Conservation (phyloP, 495 filamentous ascomycete genomes). For the Xylaria bambusicola region DNA sequence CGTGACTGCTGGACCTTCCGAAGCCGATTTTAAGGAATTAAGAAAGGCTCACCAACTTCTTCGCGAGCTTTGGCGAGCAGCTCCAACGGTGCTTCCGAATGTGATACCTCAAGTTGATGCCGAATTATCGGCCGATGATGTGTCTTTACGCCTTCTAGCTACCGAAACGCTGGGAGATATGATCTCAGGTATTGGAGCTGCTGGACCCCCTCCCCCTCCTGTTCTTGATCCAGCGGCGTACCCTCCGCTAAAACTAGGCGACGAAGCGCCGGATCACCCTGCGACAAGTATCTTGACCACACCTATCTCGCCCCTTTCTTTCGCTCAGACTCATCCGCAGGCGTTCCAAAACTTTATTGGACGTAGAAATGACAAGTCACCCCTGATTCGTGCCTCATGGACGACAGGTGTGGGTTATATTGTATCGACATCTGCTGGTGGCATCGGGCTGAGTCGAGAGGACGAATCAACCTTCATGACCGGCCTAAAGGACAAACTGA, state of each 20-base stretch:
- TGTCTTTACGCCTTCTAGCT: constrained; percentile 79
- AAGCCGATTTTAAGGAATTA: constrained; percentile 83
- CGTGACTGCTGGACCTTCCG: constrained; percentile 60
- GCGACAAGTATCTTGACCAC: constrained; percentile 67
- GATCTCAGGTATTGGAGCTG: constrained; percentile 85
- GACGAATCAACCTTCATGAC: constrained; percentile 74
- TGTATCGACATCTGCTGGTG: constrained; percentile 76
- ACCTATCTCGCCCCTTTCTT: constrained; percentile 79
- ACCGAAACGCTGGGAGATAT: constrained; percentile 95
- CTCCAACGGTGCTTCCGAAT: constrained; percentile 83
- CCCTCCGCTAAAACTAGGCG: constrained; percentile 69
- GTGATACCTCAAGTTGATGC: constrained; percentile 94
- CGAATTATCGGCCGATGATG: constrained; percentile 86
- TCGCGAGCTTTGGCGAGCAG: constrained; percentile 91
- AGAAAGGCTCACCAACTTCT: constrained; percentile 86
- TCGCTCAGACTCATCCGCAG: constrained; percentile 72
- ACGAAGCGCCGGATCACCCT: constrained; percentile 50
- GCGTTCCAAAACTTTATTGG: constrained; percentile 81
- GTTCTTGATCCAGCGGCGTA: constrained; percentile 77
- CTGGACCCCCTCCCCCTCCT: constrained; percentile 74
- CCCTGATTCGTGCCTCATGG: constrained; percentile 81
- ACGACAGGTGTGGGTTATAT: constrained; percentile 82
- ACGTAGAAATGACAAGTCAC: constrained; percentile 80
- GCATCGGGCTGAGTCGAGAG: constrained; percentile 74
- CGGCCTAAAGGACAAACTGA: constrained; percentile 75